A percentile compares a stretch with the other conserved stretches of the same genome.
Evolutionary conservation across 176 grass and related monocot genomes (phyloP).

Genomic region (Olyra latifolia): DNA sequence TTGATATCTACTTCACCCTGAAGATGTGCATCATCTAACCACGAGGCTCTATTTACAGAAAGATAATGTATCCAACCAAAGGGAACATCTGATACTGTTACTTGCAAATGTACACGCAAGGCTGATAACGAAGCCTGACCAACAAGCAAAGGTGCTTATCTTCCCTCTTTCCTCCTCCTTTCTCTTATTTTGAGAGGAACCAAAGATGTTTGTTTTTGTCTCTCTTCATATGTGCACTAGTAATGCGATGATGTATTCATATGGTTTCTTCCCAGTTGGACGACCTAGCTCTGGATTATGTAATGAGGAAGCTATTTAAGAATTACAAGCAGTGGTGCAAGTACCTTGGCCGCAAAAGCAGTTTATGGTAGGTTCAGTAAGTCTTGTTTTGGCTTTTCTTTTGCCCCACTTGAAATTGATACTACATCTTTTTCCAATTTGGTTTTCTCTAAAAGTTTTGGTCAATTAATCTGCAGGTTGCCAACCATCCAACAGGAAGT

Average conservation of each 20-base stretch:
- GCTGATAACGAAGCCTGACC: slow-evolving; percentile 64
- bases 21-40: background rate
- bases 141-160: slow-evolving; percentile 73
- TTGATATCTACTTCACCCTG: background rate
- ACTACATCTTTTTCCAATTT: background rate
- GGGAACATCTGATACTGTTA: slow-evolving; percentile 90
- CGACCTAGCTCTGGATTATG: slow-evolving; percentile 59
- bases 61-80: slow-evolving; percentile 94
- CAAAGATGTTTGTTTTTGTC: background rate
- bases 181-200: background rate
- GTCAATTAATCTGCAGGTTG: slow-evolving; percentile 55
- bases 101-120: slow-evolving; percentile 96
- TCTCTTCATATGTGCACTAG: background rate
- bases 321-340: slow-evolving; percentile 97
- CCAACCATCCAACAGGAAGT: slow-evolving; percentile 99
- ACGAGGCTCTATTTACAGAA: slow-evolving; percentile 47
- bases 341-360: slow-evolving; percentile 80
- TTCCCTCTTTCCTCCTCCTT: background rate
- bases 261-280: slow-evolving; percentile 56
- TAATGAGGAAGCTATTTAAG: slow-evolving; percentile 91
- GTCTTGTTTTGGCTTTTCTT: background rate
- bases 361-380: slow-evolving; percentile 64
- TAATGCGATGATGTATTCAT: slow-evolving; percentile 17
- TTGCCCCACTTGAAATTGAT: background rate
- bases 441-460: background rate